Evolutionary conservation across 495 filamentous ascomycete genomes (phyloP).

Genomic region (Aspergillus haitiensis): DNA sequence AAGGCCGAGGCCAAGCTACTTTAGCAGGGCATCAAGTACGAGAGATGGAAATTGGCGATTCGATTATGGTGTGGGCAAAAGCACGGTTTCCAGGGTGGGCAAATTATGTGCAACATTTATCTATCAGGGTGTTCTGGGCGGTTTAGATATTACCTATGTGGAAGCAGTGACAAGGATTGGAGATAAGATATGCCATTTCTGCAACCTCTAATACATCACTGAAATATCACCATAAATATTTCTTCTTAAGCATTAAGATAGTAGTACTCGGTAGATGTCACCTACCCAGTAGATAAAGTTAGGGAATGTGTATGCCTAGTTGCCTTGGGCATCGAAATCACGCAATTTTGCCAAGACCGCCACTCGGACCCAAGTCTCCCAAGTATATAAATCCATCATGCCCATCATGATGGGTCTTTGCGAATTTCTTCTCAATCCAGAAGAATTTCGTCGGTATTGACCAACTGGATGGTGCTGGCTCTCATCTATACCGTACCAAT

Average conservation of each 20-base stretch:
- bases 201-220: background rate
- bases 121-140: constrained; percentile 64
- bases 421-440: constrained; percentile 7
- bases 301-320: background rate
- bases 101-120: constrained; percentile 57
- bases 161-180: background rate
- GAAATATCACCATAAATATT: background rate
- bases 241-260: too few species aligned
- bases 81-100: constrained; percentile 63
- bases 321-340: constrained; percentile 30
- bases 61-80: constrained; percentile 64
- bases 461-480: background rate
- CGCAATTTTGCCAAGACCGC: constrained; percentile 46
- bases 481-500: background rate
- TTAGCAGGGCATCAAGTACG: constrained; percentile 58
- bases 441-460: background rate
- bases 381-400: constrained; percentile 34
- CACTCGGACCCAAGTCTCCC: constrained; percentile 21
- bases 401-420: constrained; percentile 22
- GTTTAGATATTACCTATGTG: constrained; percentile 37
- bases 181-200: background rate
- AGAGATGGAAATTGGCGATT: constrained; percentile 60
- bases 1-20: constrained; percentile 55
- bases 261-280: too few species aligned
- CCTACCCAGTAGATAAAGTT: too few species aligned